A percentile compares a stretch with the other conserved stretches of the same genome.
phyloP scores from a whole-genome alignment of 2,329 filamentous ascomycete genomes.

The Hypoxylon sp. region DNA sequence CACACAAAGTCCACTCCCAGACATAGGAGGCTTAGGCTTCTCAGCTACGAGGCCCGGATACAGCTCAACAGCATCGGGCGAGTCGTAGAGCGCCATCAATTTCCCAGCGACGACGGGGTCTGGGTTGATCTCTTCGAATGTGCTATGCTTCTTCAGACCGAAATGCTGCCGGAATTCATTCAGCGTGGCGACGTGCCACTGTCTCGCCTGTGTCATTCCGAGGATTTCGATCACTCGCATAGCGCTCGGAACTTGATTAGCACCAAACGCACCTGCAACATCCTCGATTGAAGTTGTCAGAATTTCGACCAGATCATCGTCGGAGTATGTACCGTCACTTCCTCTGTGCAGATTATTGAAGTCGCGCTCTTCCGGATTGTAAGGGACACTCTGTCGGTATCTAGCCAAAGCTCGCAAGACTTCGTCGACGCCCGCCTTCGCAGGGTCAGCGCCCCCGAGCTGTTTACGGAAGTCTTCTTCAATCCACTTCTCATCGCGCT shows the following conservation, averaged over 20 bases:
- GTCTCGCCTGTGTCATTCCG: constrained; percentile 62
- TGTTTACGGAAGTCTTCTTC: constrained; percentile 56
- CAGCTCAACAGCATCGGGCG: constrained; percentile 68
- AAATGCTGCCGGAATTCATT: constrained; percentile 68
- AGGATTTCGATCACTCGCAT: constrained; percentile 64
- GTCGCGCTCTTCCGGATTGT: constrained; percentile 67
- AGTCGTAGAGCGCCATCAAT: constrained; percentile 63
- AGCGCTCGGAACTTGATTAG: constrained; percentile 63
- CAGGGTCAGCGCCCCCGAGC: constrained; percentile 58
- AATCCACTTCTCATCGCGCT: constrained; percentile 62
- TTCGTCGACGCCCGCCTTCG: constrained; percentile 62
- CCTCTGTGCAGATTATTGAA: constrained; percentile 65
- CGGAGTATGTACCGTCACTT: constrained; percentile 56
- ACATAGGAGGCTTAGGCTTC: constrained; percentile 67
- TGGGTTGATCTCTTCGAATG: constrained; percentile 67
- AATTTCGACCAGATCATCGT: constrained; percentile 61
- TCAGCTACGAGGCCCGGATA: constrained; percentile 72
- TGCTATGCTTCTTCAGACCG: constrained; percentile 64
- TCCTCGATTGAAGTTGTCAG: constrained; percentile 64
- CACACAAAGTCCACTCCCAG: constrained; percentile 64
- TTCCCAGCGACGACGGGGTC: constrained; percentile 63
- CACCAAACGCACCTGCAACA: constrained; percentile 66
- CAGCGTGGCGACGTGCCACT: constrained; percentile 66
- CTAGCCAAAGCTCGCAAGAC: constrained; percentile 63
- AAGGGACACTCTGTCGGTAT: constrained; percentile 62